phyloP scores from a whole-genome alignment of 2,329 filamentous ascomycete genomes.

The Verticillium isaacii region DNA sequence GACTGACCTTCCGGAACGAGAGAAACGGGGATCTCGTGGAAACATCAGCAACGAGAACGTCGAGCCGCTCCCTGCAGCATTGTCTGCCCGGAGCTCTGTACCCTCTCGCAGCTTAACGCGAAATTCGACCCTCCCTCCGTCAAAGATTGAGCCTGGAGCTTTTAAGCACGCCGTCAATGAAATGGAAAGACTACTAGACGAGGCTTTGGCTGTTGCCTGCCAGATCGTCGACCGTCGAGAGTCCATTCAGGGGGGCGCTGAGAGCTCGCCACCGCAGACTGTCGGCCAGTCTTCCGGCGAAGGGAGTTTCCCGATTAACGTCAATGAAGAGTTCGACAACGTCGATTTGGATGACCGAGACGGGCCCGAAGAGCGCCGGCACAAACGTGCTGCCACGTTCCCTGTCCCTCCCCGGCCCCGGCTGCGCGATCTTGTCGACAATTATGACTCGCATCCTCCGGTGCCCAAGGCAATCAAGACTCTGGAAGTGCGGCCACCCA shows the following conservation, averaged over 20 bases:
- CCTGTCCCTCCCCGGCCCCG: conserved; percentile 17
- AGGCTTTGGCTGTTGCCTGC: conserved; percentile 39
- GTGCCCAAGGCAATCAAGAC: not conserved
- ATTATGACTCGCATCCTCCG: conserved; percentile 12
- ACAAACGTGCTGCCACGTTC: conserved; percentile 20
- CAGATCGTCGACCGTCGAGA: conserved; percentile 30
- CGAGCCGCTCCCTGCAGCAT: not conserved
- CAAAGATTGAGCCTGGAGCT: conserved; percentile 11
- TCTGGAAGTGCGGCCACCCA: not conserved
- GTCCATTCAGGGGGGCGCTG: conserved; percentile 1
- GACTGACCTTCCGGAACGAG: conserved; percentile 18
- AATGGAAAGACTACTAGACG: conserved; percentile 40
- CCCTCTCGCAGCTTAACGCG: conserved; percentile 9
- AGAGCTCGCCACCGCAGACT: not conserved
- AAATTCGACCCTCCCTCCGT: conserved; percentile 8
- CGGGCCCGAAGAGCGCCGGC: not conserved
- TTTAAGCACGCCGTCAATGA: conserved; percentile 34
- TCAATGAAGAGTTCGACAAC: not conserved
- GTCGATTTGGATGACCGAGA: not conserved
- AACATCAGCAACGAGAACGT: not conserved
- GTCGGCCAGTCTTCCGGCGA: not conserved
- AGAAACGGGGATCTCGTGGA: conserved; percentile 1
- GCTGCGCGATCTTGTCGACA: conserved; percentile 19
- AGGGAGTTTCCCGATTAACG: not conserved
- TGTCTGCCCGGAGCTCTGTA: not conserved